Base-by-base conservation (phyloP, 2,329 filamentous ascomycete genomes). In the Hypoxylon rubiginosum region DNA sequence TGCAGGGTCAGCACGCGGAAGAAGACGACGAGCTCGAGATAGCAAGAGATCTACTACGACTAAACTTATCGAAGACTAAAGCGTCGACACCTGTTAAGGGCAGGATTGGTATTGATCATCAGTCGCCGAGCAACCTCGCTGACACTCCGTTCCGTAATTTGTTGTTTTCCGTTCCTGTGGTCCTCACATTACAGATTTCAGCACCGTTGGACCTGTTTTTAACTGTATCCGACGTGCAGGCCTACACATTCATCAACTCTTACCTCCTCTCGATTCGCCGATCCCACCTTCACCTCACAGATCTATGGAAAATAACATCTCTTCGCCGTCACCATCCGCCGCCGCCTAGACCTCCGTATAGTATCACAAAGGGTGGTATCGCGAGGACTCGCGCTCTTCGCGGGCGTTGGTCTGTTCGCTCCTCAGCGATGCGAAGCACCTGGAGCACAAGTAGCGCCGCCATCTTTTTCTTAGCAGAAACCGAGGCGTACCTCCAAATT, bases 381-480 rank as follows among this genome's bases (percentile, higher is more conserved):
- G 83, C 85, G 17, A 86, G 87, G 66, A 85, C 92, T 15, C 82
- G 82, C 26, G 81, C 86, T 21, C 85, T 92, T 10, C 87, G 93
- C 28, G 81, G 87, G 71, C 86, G 92, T 54, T 87, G 90, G 70
- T 88, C 88, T 26, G 76, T 82, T 15, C 86, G 95, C 17, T 85
- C 87, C 4, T 83, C 85, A 34, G 85, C 87, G 0, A 91, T 97
- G 85, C 89, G 96, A 15, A 91, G 90, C 68, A 87, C 95, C 0
- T 99, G 96, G 96, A 95, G 94, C 0, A 97, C 93, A 0, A 91
- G 92, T 71, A 94, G 92, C 74, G 92, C 94, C 2, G 91, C 93
- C 1, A 88, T 97, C 3, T 97, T 97, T 80, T 92, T 98, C 71
- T 84, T 98, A 3, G 93, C 92, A 0, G 94, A 97, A 76, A 91